Conservation (phyloP, 768 basidiomycete species). For the Ramaria sp. region DNA sequence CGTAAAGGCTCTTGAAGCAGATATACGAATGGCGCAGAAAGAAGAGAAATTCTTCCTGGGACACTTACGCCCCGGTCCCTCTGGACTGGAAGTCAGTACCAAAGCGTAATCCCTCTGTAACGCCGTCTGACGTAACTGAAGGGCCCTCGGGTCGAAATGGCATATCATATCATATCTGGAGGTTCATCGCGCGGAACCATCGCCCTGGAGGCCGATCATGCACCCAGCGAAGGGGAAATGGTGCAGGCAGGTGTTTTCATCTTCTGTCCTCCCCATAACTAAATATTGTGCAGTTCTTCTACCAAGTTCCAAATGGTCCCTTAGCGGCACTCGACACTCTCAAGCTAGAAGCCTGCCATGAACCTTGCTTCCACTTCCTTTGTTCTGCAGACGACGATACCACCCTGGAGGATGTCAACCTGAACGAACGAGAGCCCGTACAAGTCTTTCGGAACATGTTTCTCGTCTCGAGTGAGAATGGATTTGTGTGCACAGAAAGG, state of each 20-base stretch:
- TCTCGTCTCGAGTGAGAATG: conserved; percentile 44
- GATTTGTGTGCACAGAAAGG: conserved; percentile 24
- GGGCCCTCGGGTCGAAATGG: conserved; percentile 4
- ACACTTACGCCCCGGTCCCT: not conserved
- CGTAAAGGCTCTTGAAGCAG: conserved; percentile 36
- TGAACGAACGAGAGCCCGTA: conserved; percentile 3
- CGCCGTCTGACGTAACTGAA: not conserved
- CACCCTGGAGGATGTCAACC: not conserved
- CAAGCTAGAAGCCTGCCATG: not conserved
- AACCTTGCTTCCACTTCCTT: not conserved
- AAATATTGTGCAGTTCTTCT: not conserved
- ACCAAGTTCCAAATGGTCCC: not conserved
- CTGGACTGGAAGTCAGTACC: conserved; percentile 18
- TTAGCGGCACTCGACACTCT: not conserved
- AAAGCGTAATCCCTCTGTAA: conserved; percentile 4
- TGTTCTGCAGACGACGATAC: not conserved
- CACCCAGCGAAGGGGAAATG: conserved; percentile 37
- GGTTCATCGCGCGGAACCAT: conserved; percentile 62
- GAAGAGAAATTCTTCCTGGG: conserved; percentile 53
- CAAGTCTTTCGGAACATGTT: conserved; percentile 25
- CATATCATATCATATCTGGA: conserved; percentile 56
- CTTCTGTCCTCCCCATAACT: not conserved
- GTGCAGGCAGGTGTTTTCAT: conserved; percentile 36
- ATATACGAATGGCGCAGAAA: conserved; percentile 25
- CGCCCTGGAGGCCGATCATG: conserved; percentile 42